Base-by-base conservation (phyloP, 371 early-diverging fungal genomes). In the Choanephora cucurbitarum region DNA sequence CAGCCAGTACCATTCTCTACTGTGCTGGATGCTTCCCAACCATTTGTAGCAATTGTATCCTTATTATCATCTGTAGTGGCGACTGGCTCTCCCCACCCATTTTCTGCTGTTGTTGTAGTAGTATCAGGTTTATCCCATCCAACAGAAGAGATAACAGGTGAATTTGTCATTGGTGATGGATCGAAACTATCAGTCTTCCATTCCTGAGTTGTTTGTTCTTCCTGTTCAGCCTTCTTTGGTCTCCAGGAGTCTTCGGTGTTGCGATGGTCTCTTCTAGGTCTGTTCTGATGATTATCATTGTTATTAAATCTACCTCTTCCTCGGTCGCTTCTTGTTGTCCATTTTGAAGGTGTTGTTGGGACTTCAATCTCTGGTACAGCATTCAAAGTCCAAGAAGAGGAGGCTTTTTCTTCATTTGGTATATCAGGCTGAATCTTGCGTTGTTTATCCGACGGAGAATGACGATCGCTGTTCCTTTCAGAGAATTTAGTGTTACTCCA, bases 381-480 rank as follows among this genome's bases (percentile, higher is more conserved):
- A 23, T 49, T 1, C 1, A 11, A 34, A 3, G 50, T 49, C 57
- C 57, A 57, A 19, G 44, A 49, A 0, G 44, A 33, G 9, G 57
- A 57, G 6, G 57, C 57, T 17, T 44, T 57, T 37, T 57, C 57
- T 44, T 57, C 57, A 0, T 11, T 5, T 33, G 57, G 57, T 21
- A 57, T 57, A 41, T 13, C n/a, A 23, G 37, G 10, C 9, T 37
- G 37, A 13, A 3, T 37, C 37, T 37, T 37, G 9, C 37, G 28
- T 5, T 28, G 3, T 7, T 7, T 28, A 7, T 7, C 28, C 3
- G 28, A 28, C 7, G 5, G 28, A 28, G 28, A 28, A 28, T n/a
- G n/a, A n/a, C n/a, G n/a, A 6, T 37, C 10, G 14, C 37, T 37
- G 37, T 37, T 37, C 37, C 37, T 37, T 6, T 37, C 13, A 3